A percentile compares a stretch with the other conserved stretches of the same genome.
These are phyloP conservation scores for Globisporangium iwayamae DNA, from an alignment of 352 stramenopile genomes.

Conservation along the genomic window DNA sequence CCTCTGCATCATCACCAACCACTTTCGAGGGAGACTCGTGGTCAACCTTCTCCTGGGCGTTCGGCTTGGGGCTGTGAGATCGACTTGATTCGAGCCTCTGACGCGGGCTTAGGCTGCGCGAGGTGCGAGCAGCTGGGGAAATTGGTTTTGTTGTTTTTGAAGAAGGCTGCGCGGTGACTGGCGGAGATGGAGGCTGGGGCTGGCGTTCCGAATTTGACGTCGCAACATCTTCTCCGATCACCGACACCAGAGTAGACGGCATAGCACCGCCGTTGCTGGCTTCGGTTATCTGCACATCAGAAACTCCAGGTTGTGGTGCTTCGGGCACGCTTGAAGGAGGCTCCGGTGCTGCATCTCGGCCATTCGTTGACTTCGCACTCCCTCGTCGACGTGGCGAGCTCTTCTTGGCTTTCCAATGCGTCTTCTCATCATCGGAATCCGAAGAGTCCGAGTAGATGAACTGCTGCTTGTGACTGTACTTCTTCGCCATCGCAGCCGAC, in stretches of 20 bases:
- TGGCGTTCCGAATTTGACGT: not conserved
- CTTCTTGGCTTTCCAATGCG: not conserved
- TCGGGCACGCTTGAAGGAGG: not conserved
- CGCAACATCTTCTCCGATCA: not conserved
- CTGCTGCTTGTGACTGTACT: constrained; percentile 54
- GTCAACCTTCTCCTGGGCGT: not conserved
- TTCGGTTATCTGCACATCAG: not conserved
- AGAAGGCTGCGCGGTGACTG: not conserved
- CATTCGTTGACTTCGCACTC: not conserved
- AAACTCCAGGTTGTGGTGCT: not conserved
- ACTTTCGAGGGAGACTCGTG: not conserved
- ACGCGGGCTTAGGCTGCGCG: constrained; percentile 10
- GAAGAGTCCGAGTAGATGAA: constrained; percentile 70
- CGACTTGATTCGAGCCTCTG: constrained; percentile 14
- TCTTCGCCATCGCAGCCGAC: constrained; percentile 24
- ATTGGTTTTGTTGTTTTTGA: not conserved
- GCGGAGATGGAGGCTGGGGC: not conserved
- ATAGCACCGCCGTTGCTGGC: too few relatives aligned
- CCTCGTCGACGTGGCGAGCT: constrained; percentile 5
- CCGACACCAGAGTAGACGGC: not conserved
- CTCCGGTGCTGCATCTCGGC: not conserved
- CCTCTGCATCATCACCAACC: not conserved
- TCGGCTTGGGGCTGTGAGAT: not conserved
- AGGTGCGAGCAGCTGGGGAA: constrained; percentile 8
- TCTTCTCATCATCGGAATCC: constrained; percentile 31